Conservation (phyloP, 2,329 filamentous ascomycete species). For the Paecilomyces fulvus region DNA sequence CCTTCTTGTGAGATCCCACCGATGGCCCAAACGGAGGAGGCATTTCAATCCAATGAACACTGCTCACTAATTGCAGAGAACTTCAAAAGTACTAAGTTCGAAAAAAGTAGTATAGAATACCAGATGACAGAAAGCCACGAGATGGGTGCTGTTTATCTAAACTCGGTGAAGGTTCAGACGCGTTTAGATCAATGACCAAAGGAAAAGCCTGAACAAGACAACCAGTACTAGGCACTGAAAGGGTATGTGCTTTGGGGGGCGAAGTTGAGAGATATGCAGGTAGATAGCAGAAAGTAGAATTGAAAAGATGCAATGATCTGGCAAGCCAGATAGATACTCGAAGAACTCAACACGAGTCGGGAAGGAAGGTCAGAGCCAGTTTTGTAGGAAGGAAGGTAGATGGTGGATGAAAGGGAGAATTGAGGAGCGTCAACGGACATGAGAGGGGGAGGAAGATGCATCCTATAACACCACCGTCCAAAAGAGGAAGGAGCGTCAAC, state of each 20-base stretch:
- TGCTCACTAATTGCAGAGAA: slow-evolving; percentile 3
- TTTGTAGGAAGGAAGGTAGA: slow-evolving; percentile 3
- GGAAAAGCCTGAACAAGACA: neutral
- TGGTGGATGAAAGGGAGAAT: neutral
- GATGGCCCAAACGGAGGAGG: neutral
- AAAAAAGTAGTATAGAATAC: neutral
- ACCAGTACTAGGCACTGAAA: neutral
- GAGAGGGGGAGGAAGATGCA: slow-evolving; percentile 12
- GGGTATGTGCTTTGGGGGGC: slow-evolving; percentile 7
- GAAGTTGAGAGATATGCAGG: slow-evolving; percentile 7
- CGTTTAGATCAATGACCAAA: slow-evolving; percentile 16
- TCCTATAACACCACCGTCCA: neutral
- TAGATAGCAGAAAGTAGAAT: slow-evolving; percentile 15
- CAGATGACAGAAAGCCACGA: neutral
- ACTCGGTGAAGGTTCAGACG: slow-evolving; percentile 12
- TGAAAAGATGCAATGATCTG: slow-evolving; percentile 6
- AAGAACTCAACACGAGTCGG: neutral
- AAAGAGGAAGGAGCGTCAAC: slow-evolving; percentile 12
- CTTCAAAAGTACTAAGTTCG: slow-evolving; percentile 1
- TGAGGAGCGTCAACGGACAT: slow-evolving; percentile 6
- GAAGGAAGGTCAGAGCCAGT: slow-evolving; percentile 3
- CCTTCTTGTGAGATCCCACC: slow-evolving; percentile 13
- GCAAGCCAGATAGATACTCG: neutral
- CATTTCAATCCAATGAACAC: neutral
- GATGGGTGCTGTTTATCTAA: neutral